Evolutionary conservation across 164 flowering plant genomes (phyloP), one percentile per base, ranked within the genome.

Genomic region (Sedum album): DNA sequence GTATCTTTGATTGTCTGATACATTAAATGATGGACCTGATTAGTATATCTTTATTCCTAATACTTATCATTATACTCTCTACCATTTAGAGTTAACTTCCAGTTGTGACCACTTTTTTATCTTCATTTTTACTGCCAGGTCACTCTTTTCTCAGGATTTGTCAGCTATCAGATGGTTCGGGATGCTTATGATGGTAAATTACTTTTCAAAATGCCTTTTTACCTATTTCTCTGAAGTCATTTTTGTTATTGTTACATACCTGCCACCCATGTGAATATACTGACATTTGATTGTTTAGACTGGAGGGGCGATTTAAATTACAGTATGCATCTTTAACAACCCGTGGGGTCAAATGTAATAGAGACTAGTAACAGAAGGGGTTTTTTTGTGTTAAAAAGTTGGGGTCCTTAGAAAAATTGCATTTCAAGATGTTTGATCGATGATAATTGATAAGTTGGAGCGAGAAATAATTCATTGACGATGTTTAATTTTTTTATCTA

Each of bases 141-240:
- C 61, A 95, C 99, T 44, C 86, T 95, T 74, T 95, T 95, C 80
- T 95, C 99, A 35, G 99, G 99, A 75, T 95, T 95, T 86, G 96
- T 95, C 73, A 89, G 88, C 83, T 92, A 95, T 80, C 93, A 88
- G 70, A 90, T 95, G 99, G 99, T 95, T 70, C 84, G 97, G 77
- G 99, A 95, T 68, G 98, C 99, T 77, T 95, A 92, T 77, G 91
- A 88, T 77, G 97, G 98, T 89, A 86, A 21, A 20, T 69, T 10
- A 42, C 44, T 44, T 65, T 55, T 2, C 26, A 36, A 28, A 51
- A 49, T 23, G 55, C 23, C 33, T 10, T 26, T 1, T 33, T 48
- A 18, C 26, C 67, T 36, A 17, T 36, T 51, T 62, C 15, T 21
- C 63, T 30, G n/a, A 1, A 36, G 11, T 60, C 62, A 46, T 49